Base-by-base conservation (phyloP, 1,284 basidiomycete species). In the Tilletia setariae region DNA sequence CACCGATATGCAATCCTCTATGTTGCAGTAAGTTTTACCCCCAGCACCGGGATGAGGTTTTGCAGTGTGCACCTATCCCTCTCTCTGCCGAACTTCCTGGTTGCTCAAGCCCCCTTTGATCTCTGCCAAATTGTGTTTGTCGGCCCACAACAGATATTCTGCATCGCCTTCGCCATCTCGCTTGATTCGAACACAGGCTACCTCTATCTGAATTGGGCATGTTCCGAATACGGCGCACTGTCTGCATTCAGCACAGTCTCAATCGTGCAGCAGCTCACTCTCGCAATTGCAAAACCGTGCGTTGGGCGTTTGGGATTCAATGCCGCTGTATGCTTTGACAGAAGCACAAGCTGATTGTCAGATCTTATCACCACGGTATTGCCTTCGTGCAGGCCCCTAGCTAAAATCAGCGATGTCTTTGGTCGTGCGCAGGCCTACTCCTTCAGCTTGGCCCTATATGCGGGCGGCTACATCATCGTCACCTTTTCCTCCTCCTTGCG, bases 401-500 rank as follows among this genome's bases (percentile, higher is more conserved):
- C 91, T 2, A 92, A 91, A 83, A 82, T 92, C 43, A 87, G 90
- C 1, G 91, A 93, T 77, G 87, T 90, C 32, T 76, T 85, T 13
- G 86, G 86, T 1, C 84, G 86, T 59, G 84, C 84, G 0, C 84
- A 86, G 70, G 84, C 90, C 0, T 91, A 89, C 76, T 83, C 87
- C 56, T 77, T 87, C 59, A 88, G 90, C 64, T 83, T 84, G 4
- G 56, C 83, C 28, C 78, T 85, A 56, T 86, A 86, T 75, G 80
- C 83, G 19, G 66, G 84, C 51, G 86, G 86, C 3, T 89, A 91
- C 81, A 86, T 88, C 67, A 83, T 90, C 65, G 89, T 91, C 66
- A 90, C 90, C 1, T 87, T 88, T 0, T 87, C 90, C 0, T 83
- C 85, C 23, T 86, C 83, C 67, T 84, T 90, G 56, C 82, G 86